Evolutionary conservation across 1,284 basidiomycete genomes (phyloP), one percentile per base, ranked within the genome.

Genomic region (Anthracocystis panici-leucophaei): DNA sequence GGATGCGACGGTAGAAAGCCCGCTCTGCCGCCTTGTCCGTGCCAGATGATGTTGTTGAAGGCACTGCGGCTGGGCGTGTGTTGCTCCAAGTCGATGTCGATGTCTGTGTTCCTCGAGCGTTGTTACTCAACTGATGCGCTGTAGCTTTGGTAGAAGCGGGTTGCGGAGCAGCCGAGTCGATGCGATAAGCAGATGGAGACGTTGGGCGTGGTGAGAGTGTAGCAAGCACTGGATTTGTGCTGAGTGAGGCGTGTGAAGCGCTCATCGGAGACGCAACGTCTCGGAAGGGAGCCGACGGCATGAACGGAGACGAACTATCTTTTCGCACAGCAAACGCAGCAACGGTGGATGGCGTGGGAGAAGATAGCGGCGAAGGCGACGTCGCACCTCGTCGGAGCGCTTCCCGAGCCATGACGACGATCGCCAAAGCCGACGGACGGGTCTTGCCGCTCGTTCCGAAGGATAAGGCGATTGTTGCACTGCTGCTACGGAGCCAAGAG

Each of bases 1-100:
- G 65, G 23, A 76, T 65, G 31, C 74, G 74, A 23, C 74, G 68
- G 50, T 72, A 76, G 53, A 76, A 72, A 3, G 64, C 67, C 3
- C 59, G 59, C 45, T 75, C 73, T 11, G 59, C 45, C 12, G 52
- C 48, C 18, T 45, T 57, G 46, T 65, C 72, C 10, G 31, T 31
- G 18, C 51, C 54, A 20, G 53, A 44, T 7, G 50, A 5, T 9
- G 45, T 20, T 3, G 41, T 40, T 33, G 55, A 49, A 16, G 55
- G 5, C 3, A 29, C 16, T 10, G 55, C 23, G 21, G 56, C 20
- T n/a, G 54, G 23, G 41, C 44, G 33, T 44, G 11, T 40, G 20
- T 7, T 11, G 21, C 55, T 46, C 33, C 23, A 35, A 31, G 16
- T 29, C 29, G 48, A 31, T 14, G 6, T 23, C 27, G 48, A 27